A percentile compares a stretch with the other conserved stretches of the same genome.
Conservation (phyloP, 345 rosid genomes). For the Barbarea vulgaris region DNA sequence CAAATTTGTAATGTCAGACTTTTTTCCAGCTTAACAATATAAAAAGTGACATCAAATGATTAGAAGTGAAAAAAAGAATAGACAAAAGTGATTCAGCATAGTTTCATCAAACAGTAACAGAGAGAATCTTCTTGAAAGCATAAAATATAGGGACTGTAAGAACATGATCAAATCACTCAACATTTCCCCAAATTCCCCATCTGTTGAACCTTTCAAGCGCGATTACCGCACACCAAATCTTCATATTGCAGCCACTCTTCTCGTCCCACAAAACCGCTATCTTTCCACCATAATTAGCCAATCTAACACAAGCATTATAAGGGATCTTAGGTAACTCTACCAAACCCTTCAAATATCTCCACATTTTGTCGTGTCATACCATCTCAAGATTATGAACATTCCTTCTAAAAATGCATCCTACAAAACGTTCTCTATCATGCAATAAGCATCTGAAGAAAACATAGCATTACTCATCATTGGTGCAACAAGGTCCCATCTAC, state of each 20-base stretch:
- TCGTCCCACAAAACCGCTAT: background rate
- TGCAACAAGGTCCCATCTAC: background rate
- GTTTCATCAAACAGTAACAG: too few species aligned
- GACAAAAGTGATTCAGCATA: too few species aligned
- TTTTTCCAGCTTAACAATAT: background rate
- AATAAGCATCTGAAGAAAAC: background rate
- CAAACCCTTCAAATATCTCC: background rate
- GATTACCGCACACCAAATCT: background rate
- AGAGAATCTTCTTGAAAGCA: background rate
- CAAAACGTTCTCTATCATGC: background rate
- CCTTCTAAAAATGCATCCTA: background rate
- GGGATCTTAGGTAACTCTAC: background rate
- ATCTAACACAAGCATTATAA: background rate
- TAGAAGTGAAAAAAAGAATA: too few species aligned
- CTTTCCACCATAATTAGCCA: background rate
- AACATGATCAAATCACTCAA: background rate
- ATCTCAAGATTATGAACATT: background rate
- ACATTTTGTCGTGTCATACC: background rate
- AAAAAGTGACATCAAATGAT: too few species aligned
- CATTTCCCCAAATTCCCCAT: background rate
- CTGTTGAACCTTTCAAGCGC: background rate
- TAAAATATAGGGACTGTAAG: background rate
- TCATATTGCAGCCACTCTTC: background rate
- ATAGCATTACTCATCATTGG: background rate
- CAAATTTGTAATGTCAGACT: background rate